These are phyloP conservation scores for Lenzites betulinus DNA, from an alignment of 768 basidiomycete species.

Conservation along the genomic window DNA sequence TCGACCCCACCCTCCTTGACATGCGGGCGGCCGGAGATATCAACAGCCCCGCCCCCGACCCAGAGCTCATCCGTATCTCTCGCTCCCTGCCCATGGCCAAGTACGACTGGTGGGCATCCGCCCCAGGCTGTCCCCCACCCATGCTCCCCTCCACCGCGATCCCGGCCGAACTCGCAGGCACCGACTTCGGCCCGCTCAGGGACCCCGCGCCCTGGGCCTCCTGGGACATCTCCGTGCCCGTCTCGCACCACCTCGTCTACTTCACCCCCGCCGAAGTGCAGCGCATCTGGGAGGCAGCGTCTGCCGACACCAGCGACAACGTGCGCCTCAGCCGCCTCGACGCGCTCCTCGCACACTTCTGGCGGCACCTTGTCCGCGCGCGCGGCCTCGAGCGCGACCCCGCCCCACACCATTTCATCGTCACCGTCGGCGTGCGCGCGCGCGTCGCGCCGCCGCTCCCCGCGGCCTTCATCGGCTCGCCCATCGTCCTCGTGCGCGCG, in stretches of 20 bases:
- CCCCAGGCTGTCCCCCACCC: constrained; percentile 4
- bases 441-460: constrained; percentile 28
- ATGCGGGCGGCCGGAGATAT: constrained; percentile 35
- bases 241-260: constrained; percentile 13
- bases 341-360: constrained; percentile 40
- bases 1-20: constrained; percentile 36
- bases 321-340: constrained; percentile 36
- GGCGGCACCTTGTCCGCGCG: constrained; percentile 37
- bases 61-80: constrained; percentile 24
- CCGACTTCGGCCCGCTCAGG: background rate
- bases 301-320: background rate
- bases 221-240: constrained; percentile 14
- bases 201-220: constrained; percentile 12
- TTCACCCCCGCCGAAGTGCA: constrained; percentile 29
- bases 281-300: constrained; percentile 35
- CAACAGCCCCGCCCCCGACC: constrained; percentile 27
- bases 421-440: constrained; percentile 32
- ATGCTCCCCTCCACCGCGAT: background rate
- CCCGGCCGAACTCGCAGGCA: constrained; percentile 4
- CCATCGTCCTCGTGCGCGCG: constrained; percentile 33
- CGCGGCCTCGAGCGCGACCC: constrained; percentile 25
- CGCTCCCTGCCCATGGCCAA: constrained; percentile 11
- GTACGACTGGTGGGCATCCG: constrained; percentile 19
- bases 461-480: constrained; percentile 36
- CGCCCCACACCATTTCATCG: constrained; percentile 30